Evolutionary conservation across 495 filamentous ascomycete genomes (phyloP), one percentile per base, ranked within the genome.

Genomic region (Tuber aestivum): DNA sequence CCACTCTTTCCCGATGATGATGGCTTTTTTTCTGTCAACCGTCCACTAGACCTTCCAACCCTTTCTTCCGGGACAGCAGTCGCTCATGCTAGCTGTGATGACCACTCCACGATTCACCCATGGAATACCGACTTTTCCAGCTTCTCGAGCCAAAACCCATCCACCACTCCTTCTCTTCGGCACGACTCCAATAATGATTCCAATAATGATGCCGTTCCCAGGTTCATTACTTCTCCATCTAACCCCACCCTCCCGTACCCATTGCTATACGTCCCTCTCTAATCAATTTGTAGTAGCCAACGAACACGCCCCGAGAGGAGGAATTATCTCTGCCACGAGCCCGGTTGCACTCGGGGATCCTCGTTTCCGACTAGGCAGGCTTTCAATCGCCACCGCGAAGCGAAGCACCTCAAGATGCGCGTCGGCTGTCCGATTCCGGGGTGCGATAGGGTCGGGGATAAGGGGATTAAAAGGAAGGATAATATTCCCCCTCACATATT

Each of bases 391-490:
- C 72, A 77, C 42, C 44, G 9, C 0, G 37, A 42, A 0, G 41
- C 8, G 0, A n/a, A 50, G 6, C 75, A 77, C 10, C 21, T 14
- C 41, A 20, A 35, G 14, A 21, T 12, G 5, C 48, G n/a, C 3
- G 2, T 71, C 4, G 69, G 72, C 20, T 79, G 72, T 10, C 75
- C 75, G 20, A 23, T 73, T 48, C 5, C 21, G 1, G 41, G 42
- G 8, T 79, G 76, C 69, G 18, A 42, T 2, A 75, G 61, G n/a
- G 69, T 70, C 5, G 71, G 75, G 1, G 65, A 69, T 21, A 77
- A 69, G 0, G 75, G 77, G 1, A 74, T 79, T 1, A 69, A 48
- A 37, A 40, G 77, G 16, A 74, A 56, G 38, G 77, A 74, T 56
- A 79, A 79, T 14, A 10, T 78, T 12, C 23, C 50, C 0, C 23